Evolutionary conservation across 805 yeast genomes (phyloP), one percentile per base, ranked within the genome.

Genomic region (Barnettozyma salicaria): DNA sequence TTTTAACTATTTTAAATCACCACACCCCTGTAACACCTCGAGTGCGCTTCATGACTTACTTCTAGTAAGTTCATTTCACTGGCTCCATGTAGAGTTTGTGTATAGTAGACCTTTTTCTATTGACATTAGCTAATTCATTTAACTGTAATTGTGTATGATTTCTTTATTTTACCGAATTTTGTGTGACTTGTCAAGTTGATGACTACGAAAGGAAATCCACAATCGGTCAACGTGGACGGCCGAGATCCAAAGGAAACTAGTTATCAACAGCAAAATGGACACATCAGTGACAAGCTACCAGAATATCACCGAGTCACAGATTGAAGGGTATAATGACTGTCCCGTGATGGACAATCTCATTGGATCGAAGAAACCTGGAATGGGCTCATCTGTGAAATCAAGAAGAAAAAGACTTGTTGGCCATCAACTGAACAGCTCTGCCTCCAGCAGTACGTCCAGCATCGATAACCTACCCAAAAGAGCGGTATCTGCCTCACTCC

Each of bases 251-350:
- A n/a, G n/a, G n/a, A n/a, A n/a, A n/a, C n/a, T n/a, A n/a, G n/a
- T n/a, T n/a, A n/a, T n/a, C n/a, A n/a, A n/a, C n/a, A n/a, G n/a
- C n/a, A 13, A 5, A 28, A 28, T 18, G 19, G 22, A 19, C 13
- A 18, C 23, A 23, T 14, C 21, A 7, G 34, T 32, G 41, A 43
- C 39, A 19, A 49, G 53, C 17, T 54, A 59, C 37, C 72, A 67
- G 43, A 59, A 67, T 42, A 62, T 68, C 24, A 29, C 58, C 6
- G 70, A 65, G 42, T 52, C 65, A 3, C 64, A 65, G 32, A 60
- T 67, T n/a, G 48, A 58, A 4, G 70, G 70, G 2, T 67, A 65
- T 40, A 67, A 67, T 43, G 72, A 67, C 45, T 65, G 70, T 42
- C 70, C 70, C 1, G 48, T 59, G 1, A 19, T 52, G 4, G 55